Percentiles rank a stretch among this genome's conserved stretches.
Evolutionary conservation across 164 flowering plant genomes (phyloP).

Genomic region (Macadamia tetraphylla): DNA sequence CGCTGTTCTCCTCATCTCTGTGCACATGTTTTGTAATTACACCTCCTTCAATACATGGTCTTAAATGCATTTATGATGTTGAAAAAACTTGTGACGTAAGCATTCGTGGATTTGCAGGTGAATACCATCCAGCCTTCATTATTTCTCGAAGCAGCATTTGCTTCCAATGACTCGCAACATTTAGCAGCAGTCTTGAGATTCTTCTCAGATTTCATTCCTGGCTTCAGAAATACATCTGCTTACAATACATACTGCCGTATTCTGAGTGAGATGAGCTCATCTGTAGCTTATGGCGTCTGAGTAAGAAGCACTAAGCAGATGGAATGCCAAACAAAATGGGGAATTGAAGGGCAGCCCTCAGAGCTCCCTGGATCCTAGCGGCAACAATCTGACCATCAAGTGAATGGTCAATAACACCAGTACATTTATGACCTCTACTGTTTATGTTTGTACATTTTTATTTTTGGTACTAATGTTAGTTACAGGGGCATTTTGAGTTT

Average conservation of each 20-base stretch:
- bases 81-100: neutral
- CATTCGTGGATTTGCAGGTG: conserved; percentile 47
- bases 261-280: conserved; percentile 32
- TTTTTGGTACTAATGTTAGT: too few species aligned
- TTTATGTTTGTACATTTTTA: too few species aligned
- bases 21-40: too few species aligned
- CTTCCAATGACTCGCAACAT: conserved; percentile 70
- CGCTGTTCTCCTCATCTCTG: too few species aligned
- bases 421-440: too few species aligned
- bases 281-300: neutral
- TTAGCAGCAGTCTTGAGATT: conserved; percentile 85
- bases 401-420: too few species aligned
- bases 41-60: neutral
- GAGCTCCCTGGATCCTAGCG: too few species aligned
- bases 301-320: too few species aligned
- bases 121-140: conserved; percentile 62
- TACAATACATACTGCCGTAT: conserved; percentile 41
- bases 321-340: too few species aligned
- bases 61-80: neutral
- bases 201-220: conserved; percentile 75
- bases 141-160: conserved; percentile 83
- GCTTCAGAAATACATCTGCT: conserved; percentile 66
- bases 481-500: too few species aligned
- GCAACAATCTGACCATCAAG: too few species aligned
- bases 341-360: too few species aligned